These are phyloP conservation scores for Fusarium drepaniforme DNA, from an alignment of 2,329 filamentous ascomycete genomes.

Conservation along the genomic window DNA sequence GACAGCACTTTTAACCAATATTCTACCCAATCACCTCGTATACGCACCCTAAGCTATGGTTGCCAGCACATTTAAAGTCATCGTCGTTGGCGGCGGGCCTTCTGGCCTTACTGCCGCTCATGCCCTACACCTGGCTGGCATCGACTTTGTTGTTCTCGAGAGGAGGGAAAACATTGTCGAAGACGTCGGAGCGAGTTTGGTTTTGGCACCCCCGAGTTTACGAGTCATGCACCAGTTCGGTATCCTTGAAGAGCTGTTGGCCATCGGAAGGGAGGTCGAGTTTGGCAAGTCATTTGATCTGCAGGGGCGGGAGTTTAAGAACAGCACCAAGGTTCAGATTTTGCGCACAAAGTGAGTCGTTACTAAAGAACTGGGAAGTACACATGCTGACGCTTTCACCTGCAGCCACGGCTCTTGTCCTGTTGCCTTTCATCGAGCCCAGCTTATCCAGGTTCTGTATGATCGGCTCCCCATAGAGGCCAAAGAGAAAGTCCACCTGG, in stretches of 20 bases:
- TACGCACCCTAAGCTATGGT: neutral
- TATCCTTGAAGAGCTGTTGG: neutral
- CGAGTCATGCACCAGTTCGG: neutral
- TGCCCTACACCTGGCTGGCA: constrained; percentile 45
- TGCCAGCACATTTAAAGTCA: constrained; percentile 24
- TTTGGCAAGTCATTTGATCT: neutral
- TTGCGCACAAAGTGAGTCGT: neutral
- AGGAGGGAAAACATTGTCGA: constrained; percentile 26
- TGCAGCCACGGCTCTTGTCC: neutral
- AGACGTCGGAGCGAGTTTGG: neutral
- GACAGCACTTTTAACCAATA: neutral
- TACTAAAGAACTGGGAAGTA: no score
- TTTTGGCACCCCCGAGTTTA: neutral
- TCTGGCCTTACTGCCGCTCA: constrained; percentile 47
- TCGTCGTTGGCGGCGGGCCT: constrained; percentile 49
- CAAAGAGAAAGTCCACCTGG: neutral
- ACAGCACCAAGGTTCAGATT: neutral
- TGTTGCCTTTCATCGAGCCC: neutral
- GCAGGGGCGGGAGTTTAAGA: neutral
- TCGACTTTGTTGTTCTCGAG: constrained; percentile 49
- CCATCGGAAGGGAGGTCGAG: neutral
- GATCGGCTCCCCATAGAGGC: neutral
- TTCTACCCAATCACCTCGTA: neutral
- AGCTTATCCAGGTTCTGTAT: neutral
- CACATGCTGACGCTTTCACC: neutral